phyloP scores from a whole-genome alignment of 352 stramenopile species.

The Phytophthora meadii region DNA sequence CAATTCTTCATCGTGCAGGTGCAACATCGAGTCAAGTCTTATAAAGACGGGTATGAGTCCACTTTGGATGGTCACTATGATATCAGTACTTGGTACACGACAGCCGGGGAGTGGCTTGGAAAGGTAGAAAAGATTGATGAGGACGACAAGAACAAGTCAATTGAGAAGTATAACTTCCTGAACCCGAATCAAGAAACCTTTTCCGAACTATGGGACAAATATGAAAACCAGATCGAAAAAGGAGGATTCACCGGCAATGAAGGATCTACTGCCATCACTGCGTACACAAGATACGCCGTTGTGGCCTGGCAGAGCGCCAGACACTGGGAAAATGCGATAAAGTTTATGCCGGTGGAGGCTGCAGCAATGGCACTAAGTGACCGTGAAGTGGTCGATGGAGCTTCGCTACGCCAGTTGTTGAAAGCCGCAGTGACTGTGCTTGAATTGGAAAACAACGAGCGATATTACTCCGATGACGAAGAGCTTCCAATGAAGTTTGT shows the following conservation, averaged over 20 bases:
- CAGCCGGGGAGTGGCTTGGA: not conserved
- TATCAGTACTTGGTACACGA: not conserved
- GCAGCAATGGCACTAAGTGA: conserved; percentile 1
- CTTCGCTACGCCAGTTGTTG: conserved; percentile 8
- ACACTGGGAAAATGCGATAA: conserved; percentile 2
- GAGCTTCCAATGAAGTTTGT: conserved; percentile 11
- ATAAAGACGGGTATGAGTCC: not conserved
- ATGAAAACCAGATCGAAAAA: not conserved
- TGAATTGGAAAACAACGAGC: not conserved
- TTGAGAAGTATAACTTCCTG: not conserved
- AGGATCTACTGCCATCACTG: not conserved
- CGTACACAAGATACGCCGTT: conserved; percentile 1
- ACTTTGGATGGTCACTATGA: not conserved
- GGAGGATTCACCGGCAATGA: conserved; percentile 1
- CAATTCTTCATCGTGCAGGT: not conserved
- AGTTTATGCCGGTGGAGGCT: conserved; percentile 11
- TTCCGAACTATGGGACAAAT: not conserved
- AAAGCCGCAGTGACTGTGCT: not conserved
- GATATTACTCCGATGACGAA: not conserved
- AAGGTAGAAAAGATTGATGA: not conserved
- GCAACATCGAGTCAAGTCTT: not conserved
- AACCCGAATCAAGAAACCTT: not conserved
- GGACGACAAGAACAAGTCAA: not conserved
- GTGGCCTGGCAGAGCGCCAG: not conserved
- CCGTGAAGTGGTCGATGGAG: not conserved